These are phyloP conservation scores for Tephrocybe sp. DNA, from an alignment of 768 basidiomycete genomes.

Conservation along the genomic window DNA sequence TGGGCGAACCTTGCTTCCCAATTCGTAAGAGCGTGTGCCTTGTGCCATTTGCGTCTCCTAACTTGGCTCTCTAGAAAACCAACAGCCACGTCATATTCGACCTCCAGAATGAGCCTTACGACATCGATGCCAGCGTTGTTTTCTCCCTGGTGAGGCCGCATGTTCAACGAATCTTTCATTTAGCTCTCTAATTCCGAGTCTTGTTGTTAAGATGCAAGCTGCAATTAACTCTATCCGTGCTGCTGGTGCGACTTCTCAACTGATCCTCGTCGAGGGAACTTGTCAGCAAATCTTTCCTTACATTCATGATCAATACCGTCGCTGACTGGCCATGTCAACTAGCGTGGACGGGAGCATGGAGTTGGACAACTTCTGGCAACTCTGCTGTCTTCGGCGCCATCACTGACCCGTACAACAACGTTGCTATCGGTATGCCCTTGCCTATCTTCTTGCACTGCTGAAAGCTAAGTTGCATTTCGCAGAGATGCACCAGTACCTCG, in stretches of 20 bases:
- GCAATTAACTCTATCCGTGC: slow-evolving; percentile 66
- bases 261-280: slow-evolving; percentile 49
- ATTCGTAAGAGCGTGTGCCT: slow-evolving; percentile 42
- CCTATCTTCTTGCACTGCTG: background rate
- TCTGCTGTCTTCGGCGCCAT: slow-evolving; percentile 48
- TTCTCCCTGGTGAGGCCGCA: slow-evolving; percentile 43
- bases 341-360: slow-evolving; percentile 65
- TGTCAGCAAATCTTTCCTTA: slow-evolving; percentile 26
- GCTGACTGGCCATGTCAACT: slow-evolving; percentile 4
- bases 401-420: slow-evolving; percentile 61
- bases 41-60: no score
- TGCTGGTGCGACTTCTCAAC: slow-evolving; percentile 58
- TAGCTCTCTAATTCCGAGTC: background rate
- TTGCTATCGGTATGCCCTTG: slow-evolving; percentile 48
- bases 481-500: no score
- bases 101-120: slow-evolving; percentile 68
- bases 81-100: slow-evolving; percentile 61
- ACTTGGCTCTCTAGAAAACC: slow-evolving; percentile 30
- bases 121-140: slow-evolving; percentile 51
- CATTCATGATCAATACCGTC: slow-evolving; percentile 4
- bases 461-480: background rate
- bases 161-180: background rate
- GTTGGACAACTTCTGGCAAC: slow-evolving; percentile 62
- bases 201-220: slow-evolving; percentile 50
- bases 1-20: slow-evolving; percentile 56